These are phyloP conservation scores for Irpex rosettiformis DNA, from an alignment of 1,284 basidiomycete genomes.

Conservation along the genomic window DNA sequence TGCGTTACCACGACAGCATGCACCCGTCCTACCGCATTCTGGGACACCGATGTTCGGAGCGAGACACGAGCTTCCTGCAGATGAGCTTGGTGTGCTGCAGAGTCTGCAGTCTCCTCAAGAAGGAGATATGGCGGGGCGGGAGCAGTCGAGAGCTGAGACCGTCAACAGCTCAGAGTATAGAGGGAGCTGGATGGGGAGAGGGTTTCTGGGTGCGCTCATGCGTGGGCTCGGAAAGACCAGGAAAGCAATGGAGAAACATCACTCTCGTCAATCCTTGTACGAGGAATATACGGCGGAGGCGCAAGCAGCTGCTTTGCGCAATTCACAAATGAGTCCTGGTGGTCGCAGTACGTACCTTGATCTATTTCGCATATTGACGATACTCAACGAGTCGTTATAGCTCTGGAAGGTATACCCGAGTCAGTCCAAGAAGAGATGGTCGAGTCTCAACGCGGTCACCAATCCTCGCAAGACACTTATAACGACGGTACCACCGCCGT, in stretches of 20 bases:
- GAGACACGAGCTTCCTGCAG: not conserved
- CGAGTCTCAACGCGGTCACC: not conserved
- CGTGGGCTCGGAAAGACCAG: conserved; percentile 7
- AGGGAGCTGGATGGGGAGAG: not conserved
- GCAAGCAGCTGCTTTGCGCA: not conserved
- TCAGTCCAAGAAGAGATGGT: not conserved
- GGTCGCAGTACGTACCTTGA: conserved; percentile 2
- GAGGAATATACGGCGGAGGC: conserved; percentile 11
- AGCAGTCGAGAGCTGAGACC: not conserved
- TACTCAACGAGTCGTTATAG: not conserved
- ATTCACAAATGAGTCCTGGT: not conserved
- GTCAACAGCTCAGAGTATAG: not conserved
- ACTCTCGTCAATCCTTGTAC: conserved; percentile 14
- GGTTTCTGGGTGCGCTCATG: conserved; percentile 8
- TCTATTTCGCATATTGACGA: not conserved
- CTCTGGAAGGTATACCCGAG: conserved; percentile 6
- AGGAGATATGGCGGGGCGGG: not conserved
- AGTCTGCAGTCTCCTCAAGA: not conserved
- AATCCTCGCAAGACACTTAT: conserved; percentile 1
- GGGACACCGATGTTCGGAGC: not conserved
- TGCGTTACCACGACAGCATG: not conserved
- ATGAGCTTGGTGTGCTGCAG: not conserved
- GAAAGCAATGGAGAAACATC: conserved; percentile 11
- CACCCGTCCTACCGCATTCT: not conserved
- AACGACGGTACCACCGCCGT: conserved; percentile 6